Base-by-base conservation (phyloP, 495 filamentous ascomycete species). In the Penicillium pulvis region DNA sequence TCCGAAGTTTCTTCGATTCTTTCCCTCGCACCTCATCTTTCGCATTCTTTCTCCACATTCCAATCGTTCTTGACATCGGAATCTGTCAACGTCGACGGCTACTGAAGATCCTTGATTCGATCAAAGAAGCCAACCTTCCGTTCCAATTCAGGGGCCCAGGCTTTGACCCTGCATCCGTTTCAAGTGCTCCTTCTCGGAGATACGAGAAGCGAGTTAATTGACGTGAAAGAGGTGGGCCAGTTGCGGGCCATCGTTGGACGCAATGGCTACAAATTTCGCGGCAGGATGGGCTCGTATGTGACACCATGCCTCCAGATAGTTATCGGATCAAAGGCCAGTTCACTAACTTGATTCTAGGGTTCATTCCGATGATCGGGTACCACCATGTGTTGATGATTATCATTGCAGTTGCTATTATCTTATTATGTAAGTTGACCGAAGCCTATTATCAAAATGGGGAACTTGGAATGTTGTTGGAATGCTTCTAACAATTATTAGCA, bases 331-430 rank as follows among this genome's bases (percentile, higher is more conserved):
- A 41, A 44, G 24, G 6, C 2, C 44, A 6, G 31, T 59, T 5
- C 54, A 47, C 71, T 65, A 52, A 56, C 35, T 36, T 31, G 12
- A 30, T 36, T 36, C 1, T 64, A 96, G 92, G 91, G 66, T 85
- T 93, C 67, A 82, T 97, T 77, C 93, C 94, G 57, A 91, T 96
- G 77, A 86, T 99, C 59, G 94, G 95, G 60, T 99, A 98, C 75
- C 94, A 99, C 76, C 94, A 99, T 84, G 90, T 97, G 47, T 82
- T 99, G 63, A 98, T 99, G 94, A 90, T 98, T 63, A 76, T 99
- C 51, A 96, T 98, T 66, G 92, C 91, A 39, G 80, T 97, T 46
- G 84, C 93, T 2, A 97, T 98, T 69, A 94, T 98, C 74, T 78
- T 98, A 69, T 83, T 98, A 55, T 98, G 93, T 98, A 80, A 75